Evolutionary conservation across 805 yeast genomes (phyloP).

Genomic region (Zygosaccharomyces bailii): DNA sequence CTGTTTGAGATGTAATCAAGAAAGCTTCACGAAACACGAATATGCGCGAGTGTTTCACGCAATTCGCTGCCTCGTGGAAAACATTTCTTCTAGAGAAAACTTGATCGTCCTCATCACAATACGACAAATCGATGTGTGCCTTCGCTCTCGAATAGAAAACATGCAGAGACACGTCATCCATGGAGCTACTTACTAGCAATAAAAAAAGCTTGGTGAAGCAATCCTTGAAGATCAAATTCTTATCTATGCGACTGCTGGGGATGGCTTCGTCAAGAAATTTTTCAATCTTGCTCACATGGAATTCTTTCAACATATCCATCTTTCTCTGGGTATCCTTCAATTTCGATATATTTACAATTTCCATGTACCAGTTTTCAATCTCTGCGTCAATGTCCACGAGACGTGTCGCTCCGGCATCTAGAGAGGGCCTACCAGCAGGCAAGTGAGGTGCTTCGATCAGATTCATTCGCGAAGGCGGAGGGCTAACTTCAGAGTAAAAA

Average conservation of each 20-base stretch:
- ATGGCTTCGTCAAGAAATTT: conserved; percentile 17
- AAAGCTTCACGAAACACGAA: conserved; percentile 31
- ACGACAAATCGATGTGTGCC: conserved; percentile 52
- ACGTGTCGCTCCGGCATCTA: conserved; percentile 4
- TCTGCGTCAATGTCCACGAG: conserved; percentile 24
- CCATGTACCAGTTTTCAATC: conserved; percentile 36
- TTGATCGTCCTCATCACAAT: conserved; percentile 54
- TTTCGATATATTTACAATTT: conserved; percentile 31
- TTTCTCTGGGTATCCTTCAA: conserved; percentile 32
- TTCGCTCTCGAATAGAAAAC: conserved; percentile 40
- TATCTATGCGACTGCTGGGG: conserved; percentile 20
- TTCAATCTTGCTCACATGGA: conserved; percentile 27
- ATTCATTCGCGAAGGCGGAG: conserved; percentile 4
- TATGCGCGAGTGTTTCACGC: conserved; percentile 26
- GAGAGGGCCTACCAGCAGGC: conserved; percentile 4
- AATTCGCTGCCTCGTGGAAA: conserved; percentile 62
- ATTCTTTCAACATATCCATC: conserved; percentile 21
- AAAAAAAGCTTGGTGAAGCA: conserved; percentile 66
- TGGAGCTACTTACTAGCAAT: conserved; percentile 59
- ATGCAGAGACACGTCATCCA: conserved; percentile 53
- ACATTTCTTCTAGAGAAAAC: conserved; percentile 62
- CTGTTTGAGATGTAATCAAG: conserved; percentile 8
- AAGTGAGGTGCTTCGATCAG: conserved; percentile 2
- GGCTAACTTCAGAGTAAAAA: conserved; percentile 11
- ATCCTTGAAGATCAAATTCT: conserved; percentile 22